Conservation (phyloP, 345 rosid genomes). For the Camelina neglecta region DNA sequence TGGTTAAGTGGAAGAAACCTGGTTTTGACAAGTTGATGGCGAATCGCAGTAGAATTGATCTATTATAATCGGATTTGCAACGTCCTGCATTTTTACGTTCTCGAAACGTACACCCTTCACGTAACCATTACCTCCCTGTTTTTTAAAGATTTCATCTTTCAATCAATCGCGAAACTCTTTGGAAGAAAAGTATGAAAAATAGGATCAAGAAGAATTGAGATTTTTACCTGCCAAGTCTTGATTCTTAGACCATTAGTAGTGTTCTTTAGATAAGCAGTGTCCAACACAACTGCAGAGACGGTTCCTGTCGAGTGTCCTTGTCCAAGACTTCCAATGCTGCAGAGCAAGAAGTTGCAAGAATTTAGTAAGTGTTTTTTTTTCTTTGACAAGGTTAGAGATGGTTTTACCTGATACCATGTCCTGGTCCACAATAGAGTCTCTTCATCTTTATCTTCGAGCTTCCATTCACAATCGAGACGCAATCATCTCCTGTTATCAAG, state of each 20-base stretch:
- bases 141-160: not conserved
- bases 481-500: conserved; percentile 81
- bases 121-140: conserved; percentile 92
- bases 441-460: conserved; percentile 86
- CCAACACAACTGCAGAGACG: conserved; percentile 84
- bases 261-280: conserved; percentile 76
- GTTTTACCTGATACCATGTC: conserved; percentile 89
- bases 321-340: conserved; percentile 95
- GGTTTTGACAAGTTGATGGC: conserved; percentile 73
- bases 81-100: conserved; percentile 81
- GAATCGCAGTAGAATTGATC: conserved; percentile 99
- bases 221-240: conserved; percentile 95
- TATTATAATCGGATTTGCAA: conserved; percentile 83
- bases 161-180: not conserved
- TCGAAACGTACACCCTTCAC: conserved; percentile 83
- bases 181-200: not conserved
- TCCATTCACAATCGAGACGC: conserved; percentile 85
- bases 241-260: conserved; percentile 93
- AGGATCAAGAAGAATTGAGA: conserved; percentile 19
- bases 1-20: conserved; percentile 53
- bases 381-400: not conserved
- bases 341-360: not conserved
- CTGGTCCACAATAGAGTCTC: conserved; percentile 88
- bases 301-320: conserved; percentile 74
- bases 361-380: not conserved